Evolutionary conservation across 2,329 filamentous ascomycete species (phyloP), one percentile per base, ranked within the genome.

Genomic region (Pseudopyricularia cyperi): DNA sequence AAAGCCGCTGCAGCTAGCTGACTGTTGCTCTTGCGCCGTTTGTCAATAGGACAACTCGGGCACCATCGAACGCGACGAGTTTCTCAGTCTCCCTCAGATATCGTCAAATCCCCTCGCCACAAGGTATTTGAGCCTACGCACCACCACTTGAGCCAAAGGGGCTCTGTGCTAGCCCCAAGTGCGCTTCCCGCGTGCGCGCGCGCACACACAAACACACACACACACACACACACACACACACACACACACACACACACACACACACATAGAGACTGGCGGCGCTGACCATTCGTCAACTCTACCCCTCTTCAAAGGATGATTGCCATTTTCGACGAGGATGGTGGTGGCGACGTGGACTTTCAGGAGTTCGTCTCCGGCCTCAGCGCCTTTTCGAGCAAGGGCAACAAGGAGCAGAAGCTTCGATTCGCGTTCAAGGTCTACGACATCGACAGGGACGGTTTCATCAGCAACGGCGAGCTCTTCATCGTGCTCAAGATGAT

Each of bases 401-500:
- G 93, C 56, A 96, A 97, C 74, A 97, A 98, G 76, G 89, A 96
- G 71, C 91, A 98, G 73, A 98, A 98, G 75, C 79, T 97, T 58
- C 84, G 82, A 52, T 98, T 98, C 65, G 93, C 93, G 46, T 98
- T 98, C 80, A 95, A 96, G 70, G 93, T 98, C 55, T 98, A 98
- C 76, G 93, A 98, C 68, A 97, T 98, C 64, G 93, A 98, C 70
- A 88, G 93, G 55, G 93, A 98, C 68, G 93, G 93, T 24, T 98
- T 87, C 72, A 98, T 98, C 65, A 95, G 88, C 74, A 98, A 98
- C 69, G 93, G 93, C 62, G 93, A 98, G 75, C 80, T 98, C 50
- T 98, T 97, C 69, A 97, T 98, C 63, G 93, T 98, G 64, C 78
- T 98, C 63, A 98, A 98, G 85, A 98, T 98, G 93, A 98, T 98